phyloP scores from a whole-genome alignment of 176 grass and related monocot species.

The Luzula sylvatica region DNA sequence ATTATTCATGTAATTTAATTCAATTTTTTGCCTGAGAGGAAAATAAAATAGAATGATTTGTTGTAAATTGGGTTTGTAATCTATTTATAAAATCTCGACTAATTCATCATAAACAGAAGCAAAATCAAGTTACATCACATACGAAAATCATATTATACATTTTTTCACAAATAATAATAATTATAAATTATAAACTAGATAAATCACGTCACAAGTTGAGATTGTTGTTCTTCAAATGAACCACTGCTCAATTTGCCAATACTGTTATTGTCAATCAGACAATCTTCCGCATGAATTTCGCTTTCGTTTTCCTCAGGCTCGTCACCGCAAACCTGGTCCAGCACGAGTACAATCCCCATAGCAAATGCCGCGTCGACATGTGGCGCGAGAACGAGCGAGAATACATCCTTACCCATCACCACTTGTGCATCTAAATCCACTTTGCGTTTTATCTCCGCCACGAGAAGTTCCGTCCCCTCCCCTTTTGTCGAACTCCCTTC shows the following conservation, averaged over 20 bases:
- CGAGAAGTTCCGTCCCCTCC: conserved; percentile 25
- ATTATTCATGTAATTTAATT: conserved; percentile 13
- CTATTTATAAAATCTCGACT: neutral
- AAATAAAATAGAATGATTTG: neutral
- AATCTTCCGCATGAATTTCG: conserved; percentile 8
- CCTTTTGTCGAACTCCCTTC: conserved; percentile 4
- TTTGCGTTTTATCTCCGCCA: conserved; percentile 71
- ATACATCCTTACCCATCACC: conserved; percentile 63
- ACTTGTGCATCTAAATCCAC: conserved; percentile 70
- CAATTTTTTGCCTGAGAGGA: neutral
- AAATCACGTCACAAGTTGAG: neutral
- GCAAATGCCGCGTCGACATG: conserved; percentile 72
- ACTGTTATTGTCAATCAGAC: conserved; percentile 14
- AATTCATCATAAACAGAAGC: neutral
- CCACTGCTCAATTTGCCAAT: neutral
- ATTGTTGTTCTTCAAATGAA: neutral
- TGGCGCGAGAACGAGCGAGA: conserved; percentile 53
- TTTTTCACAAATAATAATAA: too few relatives aligned
- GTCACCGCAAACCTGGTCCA: conserved; percentile 58
- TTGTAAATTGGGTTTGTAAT: neutral
- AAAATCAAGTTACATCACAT: too few relatives aligned
- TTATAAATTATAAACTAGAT: too few relatives aligned
- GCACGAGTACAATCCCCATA: conserved; percentile 82
- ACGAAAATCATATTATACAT: neutral
- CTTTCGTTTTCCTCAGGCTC: conserved; percentile 33